Percentiles rank a stretch among this genome's conserved stretches.
These are phyloP conservation scores for Solanum sejunctum DNA, from an alignment of 257 asterid species.

Conservation along the genomic window DNA sequence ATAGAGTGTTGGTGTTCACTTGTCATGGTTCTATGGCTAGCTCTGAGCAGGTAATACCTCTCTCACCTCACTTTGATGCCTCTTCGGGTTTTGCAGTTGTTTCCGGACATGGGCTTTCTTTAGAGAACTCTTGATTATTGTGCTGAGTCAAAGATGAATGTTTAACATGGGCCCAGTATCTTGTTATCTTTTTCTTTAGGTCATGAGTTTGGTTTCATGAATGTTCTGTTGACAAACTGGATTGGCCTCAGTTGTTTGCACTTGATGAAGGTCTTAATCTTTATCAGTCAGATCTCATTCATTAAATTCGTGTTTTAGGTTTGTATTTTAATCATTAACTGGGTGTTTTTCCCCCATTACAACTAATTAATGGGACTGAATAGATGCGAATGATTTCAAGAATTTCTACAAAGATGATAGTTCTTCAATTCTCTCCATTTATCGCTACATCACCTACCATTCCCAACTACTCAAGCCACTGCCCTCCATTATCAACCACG, in stretches of 20 bases:
- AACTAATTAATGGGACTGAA: no score
- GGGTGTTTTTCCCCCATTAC: no score
- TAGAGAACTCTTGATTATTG: neutral
- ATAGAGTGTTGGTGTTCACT: conserved; percentile 79
- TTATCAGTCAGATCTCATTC: no score
- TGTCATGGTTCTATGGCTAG: conserved; percentile 99
- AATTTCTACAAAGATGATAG: no score
- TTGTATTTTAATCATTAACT: no score
- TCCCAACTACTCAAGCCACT: no score
- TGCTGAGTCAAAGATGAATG: neutral
- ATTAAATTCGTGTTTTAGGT: no score
- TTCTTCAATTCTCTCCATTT: no score
- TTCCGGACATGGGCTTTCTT: neutral
- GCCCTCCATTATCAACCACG: no score
- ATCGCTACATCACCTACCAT: no score
- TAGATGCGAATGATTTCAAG: no score
- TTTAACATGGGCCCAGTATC: neutral
- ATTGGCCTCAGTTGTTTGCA: neutral
- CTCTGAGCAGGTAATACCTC: conserved; percentile 62
- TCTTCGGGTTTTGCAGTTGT: neutral
- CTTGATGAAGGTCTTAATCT: no score
- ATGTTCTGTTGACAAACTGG: neutral
- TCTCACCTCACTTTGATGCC: neutral
- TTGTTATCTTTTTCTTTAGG: neutral
- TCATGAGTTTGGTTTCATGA: neutral